A percentile compares a stretch with the other conserved stretches of the same genome.
Evolutionary conservation across 305 asterid species (phyloP).

Genomic region (Fraxinus velutina): DNA sequence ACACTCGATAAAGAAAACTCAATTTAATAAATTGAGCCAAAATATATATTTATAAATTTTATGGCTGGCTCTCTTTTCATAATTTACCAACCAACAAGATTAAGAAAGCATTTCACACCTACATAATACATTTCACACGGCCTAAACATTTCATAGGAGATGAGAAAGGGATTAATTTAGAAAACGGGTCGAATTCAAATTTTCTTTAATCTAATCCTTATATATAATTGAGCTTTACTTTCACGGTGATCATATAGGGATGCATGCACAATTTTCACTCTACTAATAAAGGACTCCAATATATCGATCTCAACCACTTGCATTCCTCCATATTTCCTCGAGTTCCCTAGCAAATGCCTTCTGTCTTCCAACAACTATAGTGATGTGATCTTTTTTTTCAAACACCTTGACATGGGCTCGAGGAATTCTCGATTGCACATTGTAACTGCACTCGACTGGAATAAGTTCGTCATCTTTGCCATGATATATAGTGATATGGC

Average conservation of each 20-base stretch:
- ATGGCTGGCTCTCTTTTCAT: neutral
- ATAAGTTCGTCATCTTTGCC: constrained; percentile 76
- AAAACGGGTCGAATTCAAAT: constrained; percentile 20
- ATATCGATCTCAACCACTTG: constrained; percentile 23
- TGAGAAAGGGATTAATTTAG: constrained; percentile 10
- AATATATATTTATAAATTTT: neutral
- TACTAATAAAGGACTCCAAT: neutral
- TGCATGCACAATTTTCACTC: neutral
- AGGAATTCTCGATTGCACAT: constrained; percentile 59
- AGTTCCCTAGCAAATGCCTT: constrained; percentile 76
- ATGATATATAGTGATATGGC: constrained; percentile 62
- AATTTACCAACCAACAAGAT: neutral
- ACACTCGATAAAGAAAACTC: neutral
- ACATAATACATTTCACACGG: constrained; percentile 16
- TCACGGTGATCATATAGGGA: neutral
- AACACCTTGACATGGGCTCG: constrained; percentile 70
- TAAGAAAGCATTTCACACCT: neutral
- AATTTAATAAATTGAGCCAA: neutral
- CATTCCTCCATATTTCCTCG: constrained; percentile 69
- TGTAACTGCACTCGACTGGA: constrained; percentile 83
- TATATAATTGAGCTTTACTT: constrained; percentile 15
- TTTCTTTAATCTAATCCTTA: constrained; percentile 18
- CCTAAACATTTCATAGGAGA: constrained; percentile 22
- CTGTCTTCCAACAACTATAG: constrained; percentile 92
- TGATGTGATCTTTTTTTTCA: constrained; percentile 73